Percentiles rank a stretch among this genome's conserved stretches.
Conservation (phyloP, 177 flowering plant genomes). For the Vitis hybrid region DNA sequence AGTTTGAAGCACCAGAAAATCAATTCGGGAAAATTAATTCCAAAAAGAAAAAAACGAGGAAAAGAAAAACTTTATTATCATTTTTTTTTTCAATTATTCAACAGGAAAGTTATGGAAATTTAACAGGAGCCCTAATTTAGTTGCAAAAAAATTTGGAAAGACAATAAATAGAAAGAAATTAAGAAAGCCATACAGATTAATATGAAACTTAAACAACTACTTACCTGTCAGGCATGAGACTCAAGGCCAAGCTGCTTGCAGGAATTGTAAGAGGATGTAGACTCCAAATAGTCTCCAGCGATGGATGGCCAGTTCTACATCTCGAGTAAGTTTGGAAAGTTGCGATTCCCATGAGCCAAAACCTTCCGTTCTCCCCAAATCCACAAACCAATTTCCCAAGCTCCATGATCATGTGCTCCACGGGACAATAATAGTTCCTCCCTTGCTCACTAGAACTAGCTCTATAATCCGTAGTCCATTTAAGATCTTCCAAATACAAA, state of each 20-base stretch:
- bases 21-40: no score
- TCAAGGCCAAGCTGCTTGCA: conserved; percentile 65
- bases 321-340: conserved; percentile 70
- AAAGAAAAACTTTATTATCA: no score
- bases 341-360: conserved; percentile 81
- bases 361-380: conserved; percentile 43
- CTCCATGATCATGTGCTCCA: conserved; percentile 79
- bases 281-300: conserved; percentile 67
- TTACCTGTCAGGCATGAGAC: conserved; percentile 80
- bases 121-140: no score
- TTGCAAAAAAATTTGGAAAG: background rate
- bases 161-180: background rate
- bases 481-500: conserved; percentile 83
- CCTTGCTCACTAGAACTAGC: conserved; percentile 37
- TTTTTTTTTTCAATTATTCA: no score
- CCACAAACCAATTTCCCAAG: conserved; percentile 64
- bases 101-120: no score
- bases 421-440: conserved; percentile 54
- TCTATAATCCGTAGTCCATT: conserved; percentile 69
- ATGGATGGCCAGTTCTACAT: conserved; percentile 71
- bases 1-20: no score
- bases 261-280: conserved; percentile 77
- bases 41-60: no score
- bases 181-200: background rate
- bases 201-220: conserved; percentile 2